phyloP scores from a whole-genome alignment of 2,329 filamentous ascomycete genomes.

The Beauveria varroae region DNA sequence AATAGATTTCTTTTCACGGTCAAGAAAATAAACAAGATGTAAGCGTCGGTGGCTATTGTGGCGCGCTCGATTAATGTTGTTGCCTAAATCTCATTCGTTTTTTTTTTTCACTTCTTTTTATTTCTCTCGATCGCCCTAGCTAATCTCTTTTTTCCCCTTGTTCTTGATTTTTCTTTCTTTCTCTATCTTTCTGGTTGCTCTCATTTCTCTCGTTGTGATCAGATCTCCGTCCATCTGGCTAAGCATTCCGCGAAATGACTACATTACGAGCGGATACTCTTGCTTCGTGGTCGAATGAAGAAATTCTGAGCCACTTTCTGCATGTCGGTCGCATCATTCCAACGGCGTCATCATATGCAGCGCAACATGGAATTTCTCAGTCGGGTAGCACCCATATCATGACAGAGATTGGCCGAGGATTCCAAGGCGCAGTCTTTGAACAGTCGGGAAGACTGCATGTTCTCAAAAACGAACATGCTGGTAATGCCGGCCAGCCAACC shows the following conservation, averaged over 20 bases:
- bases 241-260: neutral
- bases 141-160: fast-evolving
- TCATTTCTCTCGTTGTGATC: too few relatives aligned
- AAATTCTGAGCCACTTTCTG: neutral
- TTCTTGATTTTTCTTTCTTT: too few relatives aligned
- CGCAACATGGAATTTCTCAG: neutral
- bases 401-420: slow-evolving; percentile 21
- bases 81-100: neutral
- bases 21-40: neutral
- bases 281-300: neutral
- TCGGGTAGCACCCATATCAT: too few relatives aligned
- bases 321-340: neutral
- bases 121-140: too few relatives aligned
- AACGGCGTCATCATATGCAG: neutral
- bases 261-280: neutral
- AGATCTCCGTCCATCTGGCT: fast-evolving
- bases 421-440: slow-evolving; percentile 16
- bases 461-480: slow-evolving; percentile 16
- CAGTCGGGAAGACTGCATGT: slow-evolving; percentile 7
- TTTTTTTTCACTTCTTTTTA: neutral
- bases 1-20: neutral
- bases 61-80: neutral
- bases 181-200: too few relatives aligned
- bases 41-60: neutral
- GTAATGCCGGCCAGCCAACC: slow-evolving; percentile 10